Conservation (phyloP, 805 yeast genomes). For the Candida bentonensis region DNA sequence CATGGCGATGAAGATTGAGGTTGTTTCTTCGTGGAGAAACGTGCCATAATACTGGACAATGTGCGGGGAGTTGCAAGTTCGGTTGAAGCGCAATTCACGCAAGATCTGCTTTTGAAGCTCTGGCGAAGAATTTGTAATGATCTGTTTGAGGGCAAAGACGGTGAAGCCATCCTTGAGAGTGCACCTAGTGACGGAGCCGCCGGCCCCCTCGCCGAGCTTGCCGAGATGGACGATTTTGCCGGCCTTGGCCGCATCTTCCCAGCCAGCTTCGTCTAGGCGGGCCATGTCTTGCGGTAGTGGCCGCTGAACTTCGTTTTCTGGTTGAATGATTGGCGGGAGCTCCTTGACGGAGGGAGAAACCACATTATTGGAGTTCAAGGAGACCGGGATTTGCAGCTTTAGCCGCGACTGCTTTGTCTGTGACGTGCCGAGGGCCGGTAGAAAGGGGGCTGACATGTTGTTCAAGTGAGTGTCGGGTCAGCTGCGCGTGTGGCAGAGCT, state of each 20-base stretch:
- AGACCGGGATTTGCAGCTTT: background rate
- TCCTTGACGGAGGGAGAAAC: constrained; percentile 1
- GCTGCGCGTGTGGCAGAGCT: no score
- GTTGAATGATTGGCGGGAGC: background rate
- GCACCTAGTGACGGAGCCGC: constrained; percentile 83
- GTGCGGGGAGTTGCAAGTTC: constrained; percentile 65
- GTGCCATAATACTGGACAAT: constrained; percentile 92
- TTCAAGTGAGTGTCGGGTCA: no score
- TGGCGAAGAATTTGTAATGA: constrained; percentile 65
- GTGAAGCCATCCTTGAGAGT: constrained; percentile 40
- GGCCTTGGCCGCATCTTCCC: constrained; percentile 48
- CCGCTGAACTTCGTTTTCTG: background rate
- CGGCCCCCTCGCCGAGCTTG: constrained; percentile 84
- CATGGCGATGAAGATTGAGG: constrained; percentile 88
- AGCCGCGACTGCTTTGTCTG: constrained; percentile 3
- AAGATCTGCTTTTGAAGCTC: constrained; percentile 81
- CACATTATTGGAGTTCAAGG: background rate
- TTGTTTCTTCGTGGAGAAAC: constrained; percentile 59
- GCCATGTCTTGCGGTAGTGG: constrained; percentile 11
- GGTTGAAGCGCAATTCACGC: constrained; percentile 80
- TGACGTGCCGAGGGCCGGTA: constrained; percentile 3
- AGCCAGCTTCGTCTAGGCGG: constrained; percentile 55
- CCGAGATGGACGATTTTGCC: constrained; percentile 55
- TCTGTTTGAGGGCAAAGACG: constrained; percentile 72
- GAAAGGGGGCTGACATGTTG: background rate